Base-by-base conservation (phyloP, 164 flowering plant species). In the Magnolia kwangsiensis region DNA sequence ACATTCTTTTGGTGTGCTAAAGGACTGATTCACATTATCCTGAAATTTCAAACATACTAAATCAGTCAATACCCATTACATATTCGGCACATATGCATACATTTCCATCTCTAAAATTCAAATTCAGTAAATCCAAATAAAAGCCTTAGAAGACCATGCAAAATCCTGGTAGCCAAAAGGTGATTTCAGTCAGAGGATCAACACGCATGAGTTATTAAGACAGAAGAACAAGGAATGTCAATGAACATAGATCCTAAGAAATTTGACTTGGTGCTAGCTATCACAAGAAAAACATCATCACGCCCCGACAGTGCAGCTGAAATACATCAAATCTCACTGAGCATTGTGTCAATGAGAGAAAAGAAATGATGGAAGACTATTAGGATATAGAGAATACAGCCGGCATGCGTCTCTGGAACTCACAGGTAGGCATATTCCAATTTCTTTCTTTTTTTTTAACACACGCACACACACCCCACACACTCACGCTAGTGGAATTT, bases 1-100 rank as follows among this genome's bases (percentile, higher is more conserved):
- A 63, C 67, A 67, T 73, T 78, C 80, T 45, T 58, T 73, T 14
- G 71, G 76, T 45, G 67, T 6, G n/a, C 21, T 13, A 51, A 50
- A 49, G 61, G 4, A 14, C n/a, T 64, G 68, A 49, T 49, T 64
- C 23, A 24, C 74, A 71, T 31, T 50, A 7, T 77, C 79, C 79
- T 77, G 79, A 69, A 7, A 67, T 9, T 64, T 50, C 73, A 29
- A 8, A 75, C n/a, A 51, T 24, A 18, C 8, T 23, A 45, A 79
- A 69, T 59, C 65, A 50, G 27, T 24, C 29, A 20, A 70, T 9
- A n/a, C 45, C 2, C 4, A 55, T 55, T 55, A 37, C 45, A 37
- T 37, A 3, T 16, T 50, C 14, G 1, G 13, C 45, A 23, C 18
- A 45, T 70, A 45, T 70, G 10, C 19, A 68, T 29, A 9, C 4